phyloP scores from a whole-genome alignment of 2,329 filamentous ascomycete species.

The Neopestalotiopsis sp. region DNA sequence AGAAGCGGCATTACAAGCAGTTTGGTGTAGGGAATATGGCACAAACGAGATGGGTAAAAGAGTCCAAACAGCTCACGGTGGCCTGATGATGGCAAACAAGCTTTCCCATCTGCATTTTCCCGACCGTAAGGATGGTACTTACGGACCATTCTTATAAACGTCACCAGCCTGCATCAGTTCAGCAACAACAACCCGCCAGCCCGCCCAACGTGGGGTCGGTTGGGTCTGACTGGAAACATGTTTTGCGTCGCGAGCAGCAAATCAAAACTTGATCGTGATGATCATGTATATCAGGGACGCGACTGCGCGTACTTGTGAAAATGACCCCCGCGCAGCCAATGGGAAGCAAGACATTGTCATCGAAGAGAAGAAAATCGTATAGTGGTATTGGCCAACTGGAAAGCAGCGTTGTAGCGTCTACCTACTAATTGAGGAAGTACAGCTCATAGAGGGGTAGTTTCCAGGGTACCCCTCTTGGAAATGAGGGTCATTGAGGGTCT shows the following conservation, averaged over 20 bases:
- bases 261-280: slow-evolving; percentile 11
- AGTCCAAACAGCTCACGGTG: slow-evolving; percentile 14
- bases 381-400: slow-evolving; percentile 17
- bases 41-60: background rate
- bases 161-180: slow-evolving; percentile 2
- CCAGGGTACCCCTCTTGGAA: background rate
- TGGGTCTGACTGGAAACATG: slow-evolving; percentile 8
- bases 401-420: slow-evolving; percentile 8
- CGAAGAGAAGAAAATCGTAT: background rate
- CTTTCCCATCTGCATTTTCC: background rate
- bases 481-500: background rate
- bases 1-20: background rate
- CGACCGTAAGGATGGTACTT: background rate
- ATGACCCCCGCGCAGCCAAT: slow-evolving; percentile 10
- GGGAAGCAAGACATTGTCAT: slow-evolving; percentile 13
- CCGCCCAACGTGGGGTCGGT: slow-evolving; percentile 11
- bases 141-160: background rate
- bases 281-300: background rate
- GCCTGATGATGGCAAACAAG: slow-evolving; percentile 17
- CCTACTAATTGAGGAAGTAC: slow-evolving; percentile 11
- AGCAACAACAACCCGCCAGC: background rate
- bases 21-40: background rate
- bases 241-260: slow-evolving; percentile 7
- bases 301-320: background rate
- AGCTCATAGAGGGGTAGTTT: background rate